A percentile compares a stretch with the other conserved stretches of the same genome.
These are phyloP conservation scores for Arabidopsis suecica DNA, from an alignment of 345 rosid genomes.

Conservation along the genomic window DNA sequence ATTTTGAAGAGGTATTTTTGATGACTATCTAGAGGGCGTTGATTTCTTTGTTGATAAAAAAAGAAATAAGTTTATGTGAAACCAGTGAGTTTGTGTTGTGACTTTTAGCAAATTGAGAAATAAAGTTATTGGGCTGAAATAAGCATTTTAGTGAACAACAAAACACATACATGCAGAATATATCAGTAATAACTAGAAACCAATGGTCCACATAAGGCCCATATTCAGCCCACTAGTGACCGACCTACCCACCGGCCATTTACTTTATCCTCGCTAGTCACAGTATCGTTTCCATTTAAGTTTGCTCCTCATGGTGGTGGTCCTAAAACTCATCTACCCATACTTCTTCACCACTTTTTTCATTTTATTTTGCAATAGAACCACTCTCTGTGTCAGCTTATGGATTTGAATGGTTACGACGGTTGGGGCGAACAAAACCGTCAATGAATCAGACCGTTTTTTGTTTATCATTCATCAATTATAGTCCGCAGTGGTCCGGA, in stretches of 20 bases:
- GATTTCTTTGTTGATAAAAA: no score
- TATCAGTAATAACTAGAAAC: neutral
- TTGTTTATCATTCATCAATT: no score
- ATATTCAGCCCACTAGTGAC: slow-evolving; percentile 30
- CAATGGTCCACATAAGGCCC: neutral
- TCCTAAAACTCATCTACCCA: slow-evolving; percentile 33
- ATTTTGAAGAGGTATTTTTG: no score
- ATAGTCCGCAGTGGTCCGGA: no score
- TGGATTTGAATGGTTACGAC: no score
- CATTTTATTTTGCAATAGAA: neutral
- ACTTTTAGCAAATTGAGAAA: neutral
- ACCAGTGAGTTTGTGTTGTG: neutral
- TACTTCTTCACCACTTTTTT: neutral
- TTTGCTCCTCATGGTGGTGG: slow-evolving; percentile 35
- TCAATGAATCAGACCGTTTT: no score
- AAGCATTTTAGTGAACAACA: neutral
- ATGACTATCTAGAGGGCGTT: no score
- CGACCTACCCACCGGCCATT: slow-evolving; percentile 27
- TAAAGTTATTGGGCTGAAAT: neutral
- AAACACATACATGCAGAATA: neutral
- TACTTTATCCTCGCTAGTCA: slow-evolving; percentile 4
- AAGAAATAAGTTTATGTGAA: no score
- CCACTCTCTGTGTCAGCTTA: neutral
- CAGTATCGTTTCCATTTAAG: slow-evolving; percentile 27
- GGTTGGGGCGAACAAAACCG: no score